Percentiles rank a stretch among this genome's conserved stretches.
phyloP scores from a whole-genome alignment of 371 early-diverging fungal genomes.

The Mortierella sp. region DNA sequence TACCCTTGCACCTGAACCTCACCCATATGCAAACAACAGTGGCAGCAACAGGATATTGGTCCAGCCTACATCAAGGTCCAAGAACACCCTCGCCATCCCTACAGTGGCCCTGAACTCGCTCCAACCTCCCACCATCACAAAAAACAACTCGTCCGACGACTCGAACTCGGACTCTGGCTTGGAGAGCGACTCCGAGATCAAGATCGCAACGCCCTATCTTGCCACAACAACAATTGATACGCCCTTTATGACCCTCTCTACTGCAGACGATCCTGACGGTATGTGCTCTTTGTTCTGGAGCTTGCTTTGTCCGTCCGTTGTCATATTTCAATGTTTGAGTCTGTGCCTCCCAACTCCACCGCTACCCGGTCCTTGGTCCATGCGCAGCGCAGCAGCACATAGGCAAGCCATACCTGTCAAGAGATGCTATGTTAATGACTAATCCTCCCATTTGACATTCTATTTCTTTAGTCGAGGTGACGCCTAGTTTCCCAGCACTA shows the following conservation, averaged over 20 bases:
- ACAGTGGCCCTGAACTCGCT: constrained; percentile 26
- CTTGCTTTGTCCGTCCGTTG: background rate
- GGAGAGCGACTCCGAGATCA: constrained; percentile 26
- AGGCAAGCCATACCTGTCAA: background rate
- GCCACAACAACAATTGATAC: constrained; percentile 13
- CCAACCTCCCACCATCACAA: constrained; percentile 23
- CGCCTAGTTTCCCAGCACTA: constrained; percentile 52
- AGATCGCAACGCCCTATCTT: constrained; percentile 13
- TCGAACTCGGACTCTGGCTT: constrained; percentile 37
- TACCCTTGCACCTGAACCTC: constrained; percentile 1
- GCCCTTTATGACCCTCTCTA: constrained; percentile 45
- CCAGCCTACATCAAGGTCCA: constrained; percentile 2
- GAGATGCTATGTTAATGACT: background rate
- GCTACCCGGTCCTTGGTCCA: constrained; percentile 14
- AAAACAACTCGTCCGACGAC: background rate
- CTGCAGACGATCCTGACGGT: constrained; percentile 51
- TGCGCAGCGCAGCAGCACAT: constrained; percentile 23
- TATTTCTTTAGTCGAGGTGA: constrained; percentile 19
- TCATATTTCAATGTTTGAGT: background rate
- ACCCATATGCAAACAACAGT: constrained; percentile 24
- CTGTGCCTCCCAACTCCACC: background rate
- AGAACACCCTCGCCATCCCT: constrained; percentile 24
- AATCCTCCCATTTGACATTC: background rate
- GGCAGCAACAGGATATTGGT: constrained; percentile 36
- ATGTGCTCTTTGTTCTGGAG: background rate